phyloP scores from a whole-genome alignment of 352 stramenopile species.

The Phytophthora colocasiae region DNA sequence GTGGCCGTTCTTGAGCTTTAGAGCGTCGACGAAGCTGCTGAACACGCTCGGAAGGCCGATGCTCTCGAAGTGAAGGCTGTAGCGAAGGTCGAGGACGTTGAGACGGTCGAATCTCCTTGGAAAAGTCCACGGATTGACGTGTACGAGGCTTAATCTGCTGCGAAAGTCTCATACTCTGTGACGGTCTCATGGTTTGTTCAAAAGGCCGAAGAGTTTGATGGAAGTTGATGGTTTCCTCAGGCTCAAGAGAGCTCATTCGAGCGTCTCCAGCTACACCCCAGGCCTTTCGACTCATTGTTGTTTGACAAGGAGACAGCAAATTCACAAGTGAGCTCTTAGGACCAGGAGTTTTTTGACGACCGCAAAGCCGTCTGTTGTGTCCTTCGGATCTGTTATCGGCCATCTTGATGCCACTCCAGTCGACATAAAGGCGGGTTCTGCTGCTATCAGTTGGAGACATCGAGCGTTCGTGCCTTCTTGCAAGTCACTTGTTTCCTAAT shows the following conservation, averaged over 20 bases:
- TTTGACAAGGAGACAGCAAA: slow-evolving; percentile 4
- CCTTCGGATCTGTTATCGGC: slow-evolving; percentile 18
- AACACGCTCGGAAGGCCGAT: slow-evolving; percentile 1
- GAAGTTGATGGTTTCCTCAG: slow-evolving; percentile 14
- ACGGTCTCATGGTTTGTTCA: slow-evolving; percentile 24
- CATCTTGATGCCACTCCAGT: slow-evolving; percentile 33
- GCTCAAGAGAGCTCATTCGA: slow-evolving; percentile 13
- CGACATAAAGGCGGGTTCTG: slow-evolving; percentile 20
- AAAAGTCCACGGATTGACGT: slow-evolving; percentile 11
- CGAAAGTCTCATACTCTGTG: slow-evolving; percentile 15
- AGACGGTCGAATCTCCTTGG: slow-evolving; percentile 7
- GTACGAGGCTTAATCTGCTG: slow-evolving; percentile 9
- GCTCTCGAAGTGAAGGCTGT: neutral
- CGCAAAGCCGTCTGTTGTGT: slow-evolving; percentile 19
- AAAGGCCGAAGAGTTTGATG: slow-evolving; percentile 23
- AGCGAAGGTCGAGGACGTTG: slow-evolving; percentile 6
- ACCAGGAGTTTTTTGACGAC: slow-evolving; percentile 14
- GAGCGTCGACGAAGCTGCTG: too few relatives aligned
- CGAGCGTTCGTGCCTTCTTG: slow-evolving; percentile 16
- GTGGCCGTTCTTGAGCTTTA: slow-evolving; percentile 3
- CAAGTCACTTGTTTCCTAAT: slow-evolving; percentile 7
- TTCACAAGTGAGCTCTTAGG: slow-evolving; percentile 19
- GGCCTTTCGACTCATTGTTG: slow-evolving; percentile 17
- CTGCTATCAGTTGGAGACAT: slow-evolving; percentile 18
- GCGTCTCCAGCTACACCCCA: slow-evolving; percentile 24